Evolutionary conservation across 2,329 filamentous ascomycete genomes (phyloP), one percentile per base, ranked within the genome.

Genomic region (Penicillium sclerotiorum): DNA sequence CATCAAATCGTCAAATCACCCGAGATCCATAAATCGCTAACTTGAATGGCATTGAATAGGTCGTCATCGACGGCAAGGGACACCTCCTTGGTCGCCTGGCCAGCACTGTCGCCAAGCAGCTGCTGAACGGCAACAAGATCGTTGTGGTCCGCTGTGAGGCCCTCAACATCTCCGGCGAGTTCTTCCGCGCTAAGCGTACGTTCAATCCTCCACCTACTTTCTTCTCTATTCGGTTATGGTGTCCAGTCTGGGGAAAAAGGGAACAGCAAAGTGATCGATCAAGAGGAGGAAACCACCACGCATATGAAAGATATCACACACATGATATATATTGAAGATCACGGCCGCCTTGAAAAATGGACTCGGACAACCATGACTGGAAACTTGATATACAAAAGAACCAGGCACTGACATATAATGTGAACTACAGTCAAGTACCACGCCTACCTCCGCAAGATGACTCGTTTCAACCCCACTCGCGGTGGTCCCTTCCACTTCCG

Each of bases 401-500:
- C n/a, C 7, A 6, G 8, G 40, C 52, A 55, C 82, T 87, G 72
- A 86, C 74, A 64, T 61, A 60, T 57, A 40, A 37, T 23, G 53
- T 45, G 48, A 51, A 56, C 50, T 77, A 82, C 75, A 99, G 94
- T 99, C 81, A 99, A 99, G 90, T 99, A 99, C 88, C 90, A 94
- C 78, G 90, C 94, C 80, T 97, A 97, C 85, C 88, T 99, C 74
- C 91, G 94, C 85, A 99, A 99, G 89, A 94, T 95, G 83, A 99
- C 94, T 77, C 90, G 94, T 80, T 99, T 87, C 89, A 99, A 99
- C 87, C 92, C 94, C 76, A 96, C 91, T 71, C 92, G 93, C 76
- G 94, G 93, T 87, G 93, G 93, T 83, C 94, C 94, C 79, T 99
- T 97, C 91, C 94, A 99, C 83, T 97, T 96, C 91, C 94, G 94